Evolutionary conservation across 441 rosid genomes (phyloP).

Genomic region (Hura crepitans): DNA sequence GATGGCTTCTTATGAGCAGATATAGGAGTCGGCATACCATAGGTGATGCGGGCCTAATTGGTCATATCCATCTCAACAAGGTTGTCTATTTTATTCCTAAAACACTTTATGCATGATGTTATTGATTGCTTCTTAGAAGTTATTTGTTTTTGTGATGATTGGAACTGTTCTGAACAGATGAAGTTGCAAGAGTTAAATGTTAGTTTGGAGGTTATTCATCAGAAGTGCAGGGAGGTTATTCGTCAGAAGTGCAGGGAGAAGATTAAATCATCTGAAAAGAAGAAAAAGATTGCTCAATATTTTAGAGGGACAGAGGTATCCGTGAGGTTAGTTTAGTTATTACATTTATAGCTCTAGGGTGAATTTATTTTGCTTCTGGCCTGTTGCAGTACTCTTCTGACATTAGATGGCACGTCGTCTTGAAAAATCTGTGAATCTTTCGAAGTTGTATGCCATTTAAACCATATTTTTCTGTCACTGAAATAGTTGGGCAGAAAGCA

Average conservation of each 20-base stretch:
- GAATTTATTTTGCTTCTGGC: background rate
- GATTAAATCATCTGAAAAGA: slow-evolving; percentile 49
- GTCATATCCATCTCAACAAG: slow-evolving; percentile 80
- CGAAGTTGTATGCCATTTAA: background rate
- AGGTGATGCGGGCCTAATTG: slow-evolving; percentile 58
- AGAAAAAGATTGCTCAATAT: slow-evolving; percentile 46
- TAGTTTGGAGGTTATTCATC: slow-evolving; percentile 51
- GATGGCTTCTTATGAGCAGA: slow-evolving; percentile 39
- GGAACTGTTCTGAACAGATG: slow-evolving; percentile 43
- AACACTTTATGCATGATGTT: slow-evolving; percentile 21
- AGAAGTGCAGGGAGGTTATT: slow-evolving; percentile 60
- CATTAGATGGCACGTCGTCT: background rate
- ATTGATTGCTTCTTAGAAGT: background rate
- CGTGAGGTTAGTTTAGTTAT: slow-evolving; percentile 52
- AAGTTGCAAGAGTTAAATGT: slow-evolving; percentile 52
- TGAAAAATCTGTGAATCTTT: background rate
- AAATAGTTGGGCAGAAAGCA: background rate
- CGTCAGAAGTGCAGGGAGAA: slow-evolving; percentile 65
- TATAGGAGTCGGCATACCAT: slow-evolving; percentile 45
- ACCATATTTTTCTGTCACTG: background rate
- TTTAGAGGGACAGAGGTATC: slow-evolving; percentile 50
- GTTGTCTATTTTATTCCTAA: slow-evolving; percentile 33
- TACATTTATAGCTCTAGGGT: background rate
- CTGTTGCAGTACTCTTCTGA: background rate
- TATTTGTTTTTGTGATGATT: slow-evolving; percentile 26